A percentile compares a stretch with the other conserved stretches of the same genome.
Evolutionary conservation across 768 basidiomycete species (phyloP).

Genomic region (Leccinum ochraceum): DNA sequence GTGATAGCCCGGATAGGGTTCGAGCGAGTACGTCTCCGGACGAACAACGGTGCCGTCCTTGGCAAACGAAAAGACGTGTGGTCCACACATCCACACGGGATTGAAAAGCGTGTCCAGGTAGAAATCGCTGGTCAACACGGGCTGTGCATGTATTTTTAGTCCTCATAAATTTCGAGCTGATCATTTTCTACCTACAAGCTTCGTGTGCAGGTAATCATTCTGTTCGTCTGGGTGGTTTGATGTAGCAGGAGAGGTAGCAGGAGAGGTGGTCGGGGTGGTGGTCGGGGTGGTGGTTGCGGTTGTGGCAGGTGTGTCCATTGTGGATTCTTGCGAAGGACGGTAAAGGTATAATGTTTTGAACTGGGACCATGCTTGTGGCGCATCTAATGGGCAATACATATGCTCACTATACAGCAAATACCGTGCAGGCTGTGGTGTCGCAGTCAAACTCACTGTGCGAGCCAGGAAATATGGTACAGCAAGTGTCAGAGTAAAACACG

Average conservation of each 20-base stretch:
- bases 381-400: not conserved
- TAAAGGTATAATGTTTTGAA: not conserved
- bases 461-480: conserved; percentile 2
- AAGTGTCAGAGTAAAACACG: not conserved
- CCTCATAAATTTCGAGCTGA: too few species aligned
- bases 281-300: not conserved
- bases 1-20: conserved; percentile 8
- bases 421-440: not conserved
- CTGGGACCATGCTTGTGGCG: not conserved
- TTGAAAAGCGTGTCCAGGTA: conserved; percentile 40
- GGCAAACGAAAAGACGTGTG: too few species aligned
- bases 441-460: not conserved
- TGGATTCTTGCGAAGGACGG: not conserved
- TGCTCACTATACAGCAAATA: not conserved
- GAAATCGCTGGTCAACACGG: conserved; percentile 38
- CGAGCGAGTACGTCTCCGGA: not conserved
- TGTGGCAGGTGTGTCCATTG: not conserved
- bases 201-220: not conserved
- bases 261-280: not conserved
- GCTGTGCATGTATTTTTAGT: conserved; percentile 1
- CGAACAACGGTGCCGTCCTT: conserved; percentile 1
- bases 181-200: not conserved
- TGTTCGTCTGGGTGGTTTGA: not conserved
- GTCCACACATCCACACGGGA: too few species aligned
- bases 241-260: not conserved